Base-by-base conservation (phyloP, 2,329 filamentous ascomycete genomes). In the Ascochyta lentis region DNA sequence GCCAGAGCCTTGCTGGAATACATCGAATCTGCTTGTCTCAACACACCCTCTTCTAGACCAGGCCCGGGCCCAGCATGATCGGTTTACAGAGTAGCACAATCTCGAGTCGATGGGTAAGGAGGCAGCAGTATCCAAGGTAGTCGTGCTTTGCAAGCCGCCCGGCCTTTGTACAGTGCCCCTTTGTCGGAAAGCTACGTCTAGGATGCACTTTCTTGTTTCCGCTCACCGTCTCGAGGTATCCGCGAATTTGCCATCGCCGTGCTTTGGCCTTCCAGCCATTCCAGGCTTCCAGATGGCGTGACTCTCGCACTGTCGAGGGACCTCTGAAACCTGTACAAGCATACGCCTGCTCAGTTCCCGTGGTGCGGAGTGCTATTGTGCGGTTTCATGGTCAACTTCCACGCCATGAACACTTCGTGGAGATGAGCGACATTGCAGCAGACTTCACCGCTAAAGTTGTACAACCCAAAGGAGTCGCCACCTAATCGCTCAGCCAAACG, bases 361-460 rank as follows among this genome's bases (percentile, higher is more conserved):
- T 10, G 37, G 29, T 16, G 23, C 23, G 7, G 23, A 22, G 19
- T 34, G 19, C 24, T 33, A 38, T 39, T 48, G 43, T 41, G 38
- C 33, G 22, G 37, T 41, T 39, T 43, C 37, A 33, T 27, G 24
- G 22, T 51, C 33, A 23, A 51, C 47, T 31, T 43, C 35, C 22
- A 39, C 24, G 38, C 42, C 47, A 47, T 39, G 31, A 50, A 6
- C 39, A 10, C 53, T 38, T 49, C 13, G 31, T 56, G 48, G 43
- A 56, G 47, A 47, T 51, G 44, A 42, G 53, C 47, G 53, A 51
- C 47, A 29, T 48, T 34, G 47, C 47, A 29, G 31, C 37, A 27
- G 29, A 50, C 47, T 56, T 56, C 69, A 72, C 71, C 70, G 69
- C 71, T 64, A 66, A 63, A 68, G 58, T 54, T 71, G 69, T 72